Conservation (phyloP, 2,329 filamentous ascomycete species). For the Nemania abortiva region DNA sequence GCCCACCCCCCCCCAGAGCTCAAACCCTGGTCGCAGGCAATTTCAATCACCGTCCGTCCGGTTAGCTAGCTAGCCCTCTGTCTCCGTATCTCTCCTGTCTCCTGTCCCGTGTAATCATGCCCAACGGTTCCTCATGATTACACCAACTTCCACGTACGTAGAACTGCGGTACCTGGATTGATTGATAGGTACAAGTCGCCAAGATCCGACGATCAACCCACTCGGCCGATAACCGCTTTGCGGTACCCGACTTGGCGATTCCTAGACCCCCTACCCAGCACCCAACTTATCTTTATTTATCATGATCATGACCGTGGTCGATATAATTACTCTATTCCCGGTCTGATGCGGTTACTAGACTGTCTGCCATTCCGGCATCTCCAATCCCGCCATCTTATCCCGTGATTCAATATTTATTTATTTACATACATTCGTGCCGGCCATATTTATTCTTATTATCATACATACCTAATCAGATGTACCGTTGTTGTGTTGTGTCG, state of each 20-base stretch:
- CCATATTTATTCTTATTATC: not conserved
- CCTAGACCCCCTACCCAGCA: slow-evolving; percentile 18
- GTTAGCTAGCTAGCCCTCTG: slow-evolving; percentile 1
- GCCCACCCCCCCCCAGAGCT: not conserved
- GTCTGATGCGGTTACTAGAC: slow-evolving; percentile 27
- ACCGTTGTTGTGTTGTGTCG: not conserved
- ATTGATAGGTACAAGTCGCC: slow-evolving; percentile 10
- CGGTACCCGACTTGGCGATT: slow-evolving; percentile 23
- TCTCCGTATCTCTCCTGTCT: not conserved
- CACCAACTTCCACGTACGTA: slow-evolving; percentile 16
- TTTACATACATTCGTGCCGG: not conserved
- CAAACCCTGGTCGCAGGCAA: slow-evolving; percentile 20
- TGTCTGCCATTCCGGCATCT: not conserved
- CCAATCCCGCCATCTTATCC: not conserved
- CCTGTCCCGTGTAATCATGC: slow-evolving; percentile 26
- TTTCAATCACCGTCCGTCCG: slow-evolving; percentile 10
- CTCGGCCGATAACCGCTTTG: slow-evolving; percentile 38
- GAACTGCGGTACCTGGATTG: slow-evolving; percentile 10
- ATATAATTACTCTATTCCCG: slow-evolving; percentile 10
- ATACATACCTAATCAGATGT: not conserved
- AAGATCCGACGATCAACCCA: slow-evolving; percentile 22
- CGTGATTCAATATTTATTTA: not conserved
- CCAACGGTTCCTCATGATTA: slow-evolving; percentile 26
- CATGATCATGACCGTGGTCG: slow-evolving; percentile 5
- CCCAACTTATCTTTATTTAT: slow-evolving; percentile 18